phyloP scores from a whole-genome alignment of 306 rosid species.

The Begonia masoniana region DNA sequence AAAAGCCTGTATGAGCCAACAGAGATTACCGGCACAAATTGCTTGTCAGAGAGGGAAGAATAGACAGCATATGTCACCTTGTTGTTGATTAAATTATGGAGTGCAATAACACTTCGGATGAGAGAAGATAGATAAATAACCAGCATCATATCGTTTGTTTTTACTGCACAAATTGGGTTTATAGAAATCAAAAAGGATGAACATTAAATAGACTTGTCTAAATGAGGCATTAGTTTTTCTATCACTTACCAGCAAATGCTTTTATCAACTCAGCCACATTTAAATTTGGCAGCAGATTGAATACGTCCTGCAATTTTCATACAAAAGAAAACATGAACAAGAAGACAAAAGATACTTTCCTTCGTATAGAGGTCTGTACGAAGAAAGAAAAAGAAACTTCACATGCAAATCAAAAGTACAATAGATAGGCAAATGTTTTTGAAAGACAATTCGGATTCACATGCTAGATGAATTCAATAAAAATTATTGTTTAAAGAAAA shows the following conservation, averaged over 20 bases:
- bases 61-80: conserved; percentile 20
- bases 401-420: neutral
- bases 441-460: neutral
- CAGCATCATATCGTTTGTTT: conserved; percentile 59
- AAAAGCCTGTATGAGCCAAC: neutral
- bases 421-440: neutral
- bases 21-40: neutral
- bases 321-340: neutral
- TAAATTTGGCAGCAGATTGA: conserved; percentile 50
- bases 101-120: conserved; percentile 53
- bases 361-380: no score
- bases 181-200: neutral
- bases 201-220: no score
- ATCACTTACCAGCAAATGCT: conserved; percentile 32
- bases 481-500: no score
- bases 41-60: neutral
- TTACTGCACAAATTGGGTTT: conserved; percentile 24
- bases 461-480: neutral
- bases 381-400: neutral
- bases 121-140: conserved; percentile 50
- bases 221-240: neutral
- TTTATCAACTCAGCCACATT: conserved; percentile 42
- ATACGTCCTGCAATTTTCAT: conserved; percentile 33
- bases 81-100: conserved; percentile 57
- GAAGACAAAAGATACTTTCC: neutral